Conservation (phyloP, 2,329 filamentous ascomycete species). For the Raffaelea albimanens region DNA sequence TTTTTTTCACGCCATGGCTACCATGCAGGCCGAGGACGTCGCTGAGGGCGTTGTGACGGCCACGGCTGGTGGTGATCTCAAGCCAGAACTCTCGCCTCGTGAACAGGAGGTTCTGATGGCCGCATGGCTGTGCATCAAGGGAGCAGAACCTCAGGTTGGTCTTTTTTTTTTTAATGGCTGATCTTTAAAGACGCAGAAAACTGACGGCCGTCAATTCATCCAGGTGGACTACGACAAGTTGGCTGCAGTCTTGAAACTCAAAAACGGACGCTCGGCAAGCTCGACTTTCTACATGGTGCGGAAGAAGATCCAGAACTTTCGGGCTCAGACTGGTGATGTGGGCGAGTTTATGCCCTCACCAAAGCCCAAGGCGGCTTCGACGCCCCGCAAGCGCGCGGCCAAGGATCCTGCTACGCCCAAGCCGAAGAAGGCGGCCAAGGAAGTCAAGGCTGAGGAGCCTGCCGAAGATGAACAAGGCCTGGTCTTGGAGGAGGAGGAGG, state of each 20-base stretch:
- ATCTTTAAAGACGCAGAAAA: neutral
- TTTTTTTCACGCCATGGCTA: neutral
- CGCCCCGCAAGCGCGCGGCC: constrained; percentile 5
- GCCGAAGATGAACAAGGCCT: neutral
- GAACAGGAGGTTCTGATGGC: constrained; percentile 12
- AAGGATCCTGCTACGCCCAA: neutral
- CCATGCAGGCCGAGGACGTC: neutral
- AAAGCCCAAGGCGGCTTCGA: neutral
- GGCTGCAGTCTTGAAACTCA: constrained; percentile 6
- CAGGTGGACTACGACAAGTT: constrained; percentile 10
- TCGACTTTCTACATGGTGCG: constrained; percentile 8
- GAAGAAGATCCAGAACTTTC: constrained; percentile 9
- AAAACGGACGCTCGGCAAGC: constrained; percentile 8
- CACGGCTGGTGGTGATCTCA: neutral
- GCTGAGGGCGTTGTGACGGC: neutral
- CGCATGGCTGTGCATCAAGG: constrained; percentile 10
- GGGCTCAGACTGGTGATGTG: neutral
- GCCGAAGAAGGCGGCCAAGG: constrained; percentile 7
- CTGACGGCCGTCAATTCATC: neutral
- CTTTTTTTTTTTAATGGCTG: neutral
- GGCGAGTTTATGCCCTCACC: neutral
- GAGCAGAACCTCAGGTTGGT: constrained; percentile 8
- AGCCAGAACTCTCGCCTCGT: constrained; percentile 1
- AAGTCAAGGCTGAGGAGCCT: neutral
- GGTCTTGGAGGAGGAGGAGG: neutral